Percentiles rank a stretch among this genome's conserved stretches.
Evolutionary conservation across 2,329 filamentous ascomycete species (phyloP).

Genomic region (Periconia macrospinosa): DNA sequence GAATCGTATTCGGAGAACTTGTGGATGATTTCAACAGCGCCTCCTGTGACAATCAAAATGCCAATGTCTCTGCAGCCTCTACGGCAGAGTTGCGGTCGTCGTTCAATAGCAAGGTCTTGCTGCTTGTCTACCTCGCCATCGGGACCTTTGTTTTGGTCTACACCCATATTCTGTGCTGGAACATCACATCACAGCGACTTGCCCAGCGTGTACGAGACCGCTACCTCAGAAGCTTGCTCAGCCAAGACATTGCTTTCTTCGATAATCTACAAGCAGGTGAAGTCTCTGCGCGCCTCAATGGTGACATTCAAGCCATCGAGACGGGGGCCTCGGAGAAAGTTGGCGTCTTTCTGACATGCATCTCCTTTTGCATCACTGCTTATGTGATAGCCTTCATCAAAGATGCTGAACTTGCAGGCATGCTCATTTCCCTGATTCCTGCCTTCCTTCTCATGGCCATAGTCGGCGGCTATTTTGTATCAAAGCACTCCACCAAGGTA

Average conservation of each 20-base stretch:
- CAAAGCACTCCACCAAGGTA: constrained; percentile 55
- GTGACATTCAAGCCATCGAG: constrained; percentile 68
- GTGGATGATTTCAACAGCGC: constrained; percentile 63
- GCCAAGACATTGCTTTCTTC: constrained; percentile 66
- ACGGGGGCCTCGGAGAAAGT: constrained; percentile 72
- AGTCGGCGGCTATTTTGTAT: constrained; percentile 57
- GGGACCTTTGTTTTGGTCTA: constrained; percentile 67
- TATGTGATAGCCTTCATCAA: constrained; percentile 70
- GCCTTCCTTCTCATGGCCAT: constrained; percentile 64
- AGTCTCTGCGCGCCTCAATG: constrained; percentile 64
- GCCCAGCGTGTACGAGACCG: constrained; percentile 63
- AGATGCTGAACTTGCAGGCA: constrained; percentile 63
- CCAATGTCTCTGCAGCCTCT: constrained; percentile 4
- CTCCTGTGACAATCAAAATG: constrained; percentile 48
- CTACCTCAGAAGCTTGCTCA: constrained; percentile 61
- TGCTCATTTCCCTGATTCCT: constrained; percentile 65
- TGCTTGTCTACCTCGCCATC: constrained; percentile 65
- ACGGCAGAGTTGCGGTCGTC: constrained; percentile 41
- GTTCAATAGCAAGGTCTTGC: constrained; percentile 61
- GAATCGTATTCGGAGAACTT: constrained; percentile 65
- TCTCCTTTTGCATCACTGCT: constrained; percentile 68
- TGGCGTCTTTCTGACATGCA: constrained; percentile 63
- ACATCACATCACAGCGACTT: constrained; percentile 64
- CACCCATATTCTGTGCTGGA: constrained; percentile 65
- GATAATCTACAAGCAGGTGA: constrained; percentile 65